Evolutionary conservation across 2,329 filamentous ascomycete genomes (phyloP), one percentile per base, ranked within the genome.

Genomic region (Epichloe gansuensis): DNA sequence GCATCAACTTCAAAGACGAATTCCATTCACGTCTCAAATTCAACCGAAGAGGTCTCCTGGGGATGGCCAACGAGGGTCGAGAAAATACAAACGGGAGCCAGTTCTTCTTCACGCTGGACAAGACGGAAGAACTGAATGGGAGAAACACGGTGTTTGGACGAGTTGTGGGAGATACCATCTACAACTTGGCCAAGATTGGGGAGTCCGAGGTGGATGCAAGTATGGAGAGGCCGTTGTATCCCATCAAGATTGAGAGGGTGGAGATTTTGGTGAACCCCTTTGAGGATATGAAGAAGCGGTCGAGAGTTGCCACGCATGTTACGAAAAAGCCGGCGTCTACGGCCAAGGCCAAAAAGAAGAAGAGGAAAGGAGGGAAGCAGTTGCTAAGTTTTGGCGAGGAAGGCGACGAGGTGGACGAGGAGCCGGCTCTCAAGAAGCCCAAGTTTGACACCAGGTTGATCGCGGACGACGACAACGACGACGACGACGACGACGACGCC

Each of bases 111-210:
- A 97, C 93, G 0, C 71, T 98, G 50, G 89, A 82, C 56, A 89
- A 85, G 63, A 76, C 90, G 25, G 83, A 89, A 27, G 89, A 97
- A 72, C 67, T 98, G 62, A 88, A 85, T 59, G 86, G 85, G 49
- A 88, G 87, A 69, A 96, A 96, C 67, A 97, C 93, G 0, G 72
- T 97, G 66, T 97, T 98, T 72, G 93, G 93, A 17, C 77, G 93
- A 52, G 79, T 98, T 44, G 89, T 87, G 38, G 93, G 91, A 31
- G 89, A 97, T 58, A 96, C 91, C 15, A 93, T 98, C 51, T 98
- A 94, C 71, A 97, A 96, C 66, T 68, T 98, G 62, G 83, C 90
- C 63, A 94, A 90, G 69, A 95, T 97, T 75, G 89, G 86, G 21
- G 90, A 97, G 64, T 81, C 80, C 0, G 93, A 97, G 63, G 72